Evolutionary conservation across 371 early-diverging fungal species (phyloP), one percentile per base, ranked within the genome.

Genomic region (Parasitella parasitica): DNA sequence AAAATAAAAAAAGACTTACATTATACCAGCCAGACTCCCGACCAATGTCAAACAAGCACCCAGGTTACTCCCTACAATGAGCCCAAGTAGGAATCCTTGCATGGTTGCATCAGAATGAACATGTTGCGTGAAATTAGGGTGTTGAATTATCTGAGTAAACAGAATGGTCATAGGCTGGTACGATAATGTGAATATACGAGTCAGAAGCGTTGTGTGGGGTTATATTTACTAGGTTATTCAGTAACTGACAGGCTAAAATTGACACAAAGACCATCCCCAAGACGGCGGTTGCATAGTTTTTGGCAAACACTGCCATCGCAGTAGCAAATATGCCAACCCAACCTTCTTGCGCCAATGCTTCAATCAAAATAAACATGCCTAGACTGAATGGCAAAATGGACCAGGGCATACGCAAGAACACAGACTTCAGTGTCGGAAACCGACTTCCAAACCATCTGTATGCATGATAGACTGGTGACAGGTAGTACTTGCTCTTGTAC

Each of bases 311-410:
- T 13, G 81, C 72, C 54, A 92, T 75, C 13, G 73, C 83, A 9
- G 53, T 72, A 6, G 92, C 87, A 65, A 92, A 85, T 3, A 83
- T 84, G 0, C 84, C 76, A 6, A 86, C 89, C 90, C 90, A 94
- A 0, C 91, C 91, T 2, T 70, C 70, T 35, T 77, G 55, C 0
- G 85, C 70, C 22, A 91, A 80, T 1, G 86, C 84, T 66, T 93
- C 90, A 27, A 91, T 89, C 36, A 91, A 75, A 27, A 90, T 82
- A 72, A 94, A 93, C 94, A 94, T 94, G 32, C 93, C 87, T 28
- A 92, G 69, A 4, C 87, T 80, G 70, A 93, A 94, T 0, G 92
- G 91, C 3, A 89, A 69, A 32, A 94, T 86, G 1, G 76, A 67
- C 86, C 89, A 92, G 2, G 94, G 94, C 74, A 92, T 81, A 6